phyloP scores from a whole-genome alignment of 768 basidiomycete species.

The Clitopilus passeckerianus region DNA sequence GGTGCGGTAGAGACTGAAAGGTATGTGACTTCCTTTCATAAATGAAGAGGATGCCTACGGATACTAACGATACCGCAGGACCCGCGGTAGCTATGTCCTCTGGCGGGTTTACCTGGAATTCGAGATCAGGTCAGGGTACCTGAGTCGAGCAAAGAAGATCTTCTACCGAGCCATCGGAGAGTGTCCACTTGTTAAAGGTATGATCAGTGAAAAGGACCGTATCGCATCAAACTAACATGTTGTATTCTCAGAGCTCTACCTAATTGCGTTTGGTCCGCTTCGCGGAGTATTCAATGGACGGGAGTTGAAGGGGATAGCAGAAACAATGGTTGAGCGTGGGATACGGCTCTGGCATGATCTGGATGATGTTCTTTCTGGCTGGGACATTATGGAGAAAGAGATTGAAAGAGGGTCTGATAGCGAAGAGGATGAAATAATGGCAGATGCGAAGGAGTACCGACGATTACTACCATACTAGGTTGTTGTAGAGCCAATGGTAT shows the following conservation, averaged over 20 bases:
- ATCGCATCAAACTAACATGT: background rate
- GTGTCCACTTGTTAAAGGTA: slow-evolving; percentile 75
- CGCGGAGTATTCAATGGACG: slow-evolving; percentile 52
- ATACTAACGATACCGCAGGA: slow-evolving; percentile 34
- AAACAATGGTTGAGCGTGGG: slow-evolving; percentile 75
- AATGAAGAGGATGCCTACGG: background rate
- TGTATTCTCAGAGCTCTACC: slow-evolving; percentile 55
- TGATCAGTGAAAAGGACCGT: slow-evolving; percentile 3
- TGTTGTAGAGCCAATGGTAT: too few relatives aligned
- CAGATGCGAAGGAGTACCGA: slow-evolving; percentile 51
- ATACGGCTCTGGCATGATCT: slow-evolving; percentile 58
- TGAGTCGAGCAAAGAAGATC: slow-evolving; percentile 62
- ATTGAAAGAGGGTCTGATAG: slow-evolving; percentile 22
- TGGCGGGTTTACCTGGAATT: slow-evolving; percentile 78
- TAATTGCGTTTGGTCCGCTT: slow-evolving; percentile 71
- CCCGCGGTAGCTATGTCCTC: slow-evolving; percentile 55
- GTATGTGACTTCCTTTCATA: slow-evolving; percentile 29
- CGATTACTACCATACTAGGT: slow-evolving; percentile 60
- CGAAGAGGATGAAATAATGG: slow-evolving; percentile 52
- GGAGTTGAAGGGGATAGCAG: slow-evolving; percentile 60
- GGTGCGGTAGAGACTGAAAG: slow-evolving; percentile 63
- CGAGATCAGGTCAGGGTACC: slow-evolving; percentile 60
- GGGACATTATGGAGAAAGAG: slow-evolving; percentile 29
- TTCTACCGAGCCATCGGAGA: slow-evolving; percentile 72
- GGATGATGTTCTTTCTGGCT: slow-evolving; percentile 50